Conservation (phyloP, 768 basidiomycete species). For the Lactarius indigo region DNA sequence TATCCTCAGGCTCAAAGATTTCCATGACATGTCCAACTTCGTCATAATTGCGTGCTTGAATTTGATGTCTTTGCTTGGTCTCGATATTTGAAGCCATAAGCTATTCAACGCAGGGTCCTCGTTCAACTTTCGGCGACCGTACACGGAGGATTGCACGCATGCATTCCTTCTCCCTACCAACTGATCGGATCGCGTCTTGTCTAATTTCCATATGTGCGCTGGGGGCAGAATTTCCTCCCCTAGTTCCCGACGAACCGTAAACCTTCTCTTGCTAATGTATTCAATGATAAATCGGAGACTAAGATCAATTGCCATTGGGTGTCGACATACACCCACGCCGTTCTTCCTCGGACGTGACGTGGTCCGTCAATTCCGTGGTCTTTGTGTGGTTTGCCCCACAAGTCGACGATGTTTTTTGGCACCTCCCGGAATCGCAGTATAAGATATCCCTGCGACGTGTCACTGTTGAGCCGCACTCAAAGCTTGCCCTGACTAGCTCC, state of each 20-base stretch:
- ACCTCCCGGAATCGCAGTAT: not conserved
- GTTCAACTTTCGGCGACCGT: not conserved
- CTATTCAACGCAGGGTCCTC: not conserved
- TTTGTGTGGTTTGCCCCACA: not conserved
- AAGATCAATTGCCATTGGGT: not conserved
- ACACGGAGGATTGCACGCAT: not conserved
- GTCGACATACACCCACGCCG: too few species aligned
- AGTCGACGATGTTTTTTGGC: not conserved
- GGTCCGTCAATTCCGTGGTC: not conserved
- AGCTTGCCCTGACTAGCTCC: not conserved
- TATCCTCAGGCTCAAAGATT: not conserved
- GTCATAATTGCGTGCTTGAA: not conserved
- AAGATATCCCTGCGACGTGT: not conserved
- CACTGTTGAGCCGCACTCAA: not conserved
- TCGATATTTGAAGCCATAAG: not conserved
- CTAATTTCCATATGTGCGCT: not conserved
- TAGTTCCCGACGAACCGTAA: not conserved
- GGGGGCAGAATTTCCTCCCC: not conserved
- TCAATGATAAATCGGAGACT: not conserved
- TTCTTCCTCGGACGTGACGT: too few species aligned
- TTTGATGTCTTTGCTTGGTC: not conserved
- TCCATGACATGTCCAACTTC: not conserved
- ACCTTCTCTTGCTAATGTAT: not conserved
- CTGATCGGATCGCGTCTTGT: not conserved
- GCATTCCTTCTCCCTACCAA: not conserved